Evolutionary conservation across 2,329 filamentous ascomycete species (phyloP).

Genomic region (Blumeriella jaapii): DNA sequence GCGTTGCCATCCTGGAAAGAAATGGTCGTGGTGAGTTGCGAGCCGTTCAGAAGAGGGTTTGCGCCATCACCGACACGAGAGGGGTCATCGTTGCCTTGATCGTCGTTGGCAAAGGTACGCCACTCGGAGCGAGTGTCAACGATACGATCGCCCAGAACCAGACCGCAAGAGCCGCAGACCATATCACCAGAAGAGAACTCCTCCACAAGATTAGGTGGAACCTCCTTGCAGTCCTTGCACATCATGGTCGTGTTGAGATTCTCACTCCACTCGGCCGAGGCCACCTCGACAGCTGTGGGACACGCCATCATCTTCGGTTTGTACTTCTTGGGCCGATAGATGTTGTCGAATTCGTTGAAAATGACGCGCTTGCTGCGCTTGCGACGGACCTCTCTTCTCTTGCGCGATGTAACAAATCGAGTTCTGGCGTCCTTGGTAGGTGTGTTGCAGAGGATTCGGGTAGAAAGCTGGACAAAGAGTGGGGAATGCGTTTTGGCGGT

Average conservation of each 20-base stretch:
- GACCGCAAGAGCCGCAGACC: conserved; percentile 82
- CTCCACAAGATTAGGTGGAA: conserved; percentile 85
- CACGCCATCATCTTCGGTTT: conserved; percentile 37
- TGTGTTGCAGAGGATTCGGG: conserved; percentile 31
- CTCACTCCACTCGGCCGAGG: conserved; percentile 34
- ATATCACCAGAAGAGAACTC: conserved; percentile 89
- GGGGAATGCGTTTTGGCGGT: conserved; percentile 61
- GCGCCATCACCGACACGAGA: conserved; percentile 94
- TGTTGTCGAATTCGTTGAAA: conserved; percentile 33
- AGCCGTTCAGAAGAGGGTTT: conserved; percentile 81
- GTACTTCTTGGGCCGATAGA: conserved; percentile 34
- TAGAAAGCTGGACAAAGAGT: conserved; percentile 50
- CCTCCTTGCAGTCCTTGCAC: conserved; percentile 84
- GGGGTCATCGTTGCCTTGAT: conserved; percentile 90
- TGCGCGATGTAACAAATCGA: conserved; percentile 23
- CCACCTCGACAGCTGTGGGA: conserved; percentile 21
- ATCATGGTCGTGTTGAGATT: conserved; percentile 79
- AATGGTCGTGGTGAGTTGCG: conserved; percentile 80
- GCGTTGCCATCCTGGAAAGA: conserved; percentile 67
- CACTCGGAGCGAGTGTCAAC: conserved; percentile 96
- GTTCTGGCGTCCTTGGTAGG: conserved; percentile 24
- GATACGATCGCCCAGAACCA: conserved; percentile 81
- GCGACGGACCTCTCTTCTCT: conserved; percentile 27
- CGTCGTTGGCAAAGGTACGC: conserved; percentile 98
- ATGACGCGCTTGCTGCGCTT: conserved; percentile 30